These are phyloP conservation scores for Myxozyma vanderwaltii DNA, from an alignment of 805 yeast genomes.

Conservation along the genomic window DNA sequence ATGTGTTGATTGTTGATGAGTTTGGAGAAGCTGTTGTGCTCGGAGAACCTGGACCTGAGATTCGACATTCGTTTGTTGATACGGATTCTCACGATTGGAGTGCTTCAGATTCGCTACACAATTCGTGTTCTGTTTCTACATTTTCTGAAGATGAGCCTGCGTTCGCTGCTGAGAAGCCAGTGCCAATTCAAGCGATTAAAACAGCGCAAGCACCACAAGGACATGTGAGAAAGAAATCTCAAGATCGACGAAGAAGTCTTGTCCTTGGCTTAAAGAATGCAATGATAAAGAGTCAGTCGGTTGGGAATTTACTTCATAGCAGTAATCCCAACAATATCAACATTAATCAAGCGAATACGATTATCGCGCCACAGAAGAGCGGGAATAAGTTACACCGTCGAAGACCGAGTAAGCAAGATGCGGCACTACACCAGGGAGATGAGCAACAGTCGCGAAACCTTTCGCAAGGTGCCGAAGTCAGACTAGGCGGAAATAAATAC, in stretches of 20 bases:
- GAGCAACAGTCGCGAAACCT: not conserved
- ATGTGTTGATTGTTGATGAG: conserved; percentile 22
- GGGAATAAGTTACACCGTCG: conserved; percentile 5
- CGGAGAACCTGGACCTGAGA: conserved; percentile 42
- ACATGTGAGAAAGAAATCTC: not conserved
- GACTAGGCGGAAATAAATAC: not conserved
- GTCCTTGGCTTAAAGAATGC: conserved; percentile 21
- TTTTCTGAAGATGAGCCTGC: conserved; percentile 9
- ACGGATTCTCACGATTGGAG: not conserved
- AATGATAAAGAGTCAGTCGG: conserved; percentile 22
- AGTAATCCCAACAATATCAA: not conserved
- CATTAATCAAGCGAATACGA: not conserved
- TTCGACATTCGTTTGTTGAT: conserved; percentile 23
- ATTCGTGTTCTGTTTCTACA: conserved; percentile 17
- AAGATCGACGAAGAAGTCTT: conserved; percentile 15
- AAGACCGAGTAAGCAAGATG: conserved; percentile 1
- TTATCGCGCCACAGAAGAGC: not conserved
- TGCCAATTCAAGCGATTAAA: not conserved
- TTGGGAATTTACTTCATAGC: conserved; percentile 17
- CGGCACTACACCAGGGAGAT: not conserved
- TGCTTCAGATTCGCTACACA: conserved; percentile 16
- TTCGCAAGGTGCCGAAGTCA: conserved; percentile 1
- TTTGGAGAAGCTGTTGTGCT: conserved; percentile 27
- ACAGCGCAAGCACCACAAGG: not conserved
- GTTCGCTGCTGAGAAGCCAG: not conserved